Conservation (phyloP, 1,139 yeast species). For the Saccharomyces hybrid region DNA sequence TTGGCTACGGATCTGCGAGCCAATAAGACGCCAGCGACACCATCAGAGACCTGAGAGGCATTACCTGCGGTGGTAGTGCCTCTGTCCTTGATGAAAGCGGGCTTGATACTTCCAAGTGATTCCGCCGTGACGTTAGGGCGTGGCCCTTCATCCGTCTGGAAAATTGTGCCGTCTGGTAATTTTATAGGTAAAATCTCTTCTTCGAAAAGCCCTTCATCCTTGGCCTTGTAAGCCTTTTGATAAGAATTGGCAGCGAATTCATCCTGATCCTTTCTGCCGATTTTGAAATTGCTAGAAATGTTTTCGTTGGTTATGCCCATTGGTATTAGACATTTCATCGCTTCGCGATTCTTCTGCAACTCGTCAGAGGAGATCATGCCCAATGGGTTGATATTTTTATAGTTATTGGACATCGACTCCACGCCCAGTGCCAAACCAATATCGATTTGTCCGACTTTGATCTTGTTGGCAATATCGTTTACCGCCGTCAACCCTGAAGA, state of each 20-base stretch:
- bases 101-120: conserved; percentile 63
- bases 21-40: conserved; percentile 84
- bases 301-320: conserved; percentile 92
- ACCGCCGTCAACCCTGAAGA: conserved; percentile 90
- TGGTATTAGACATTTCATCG: conserved; percentile 65
- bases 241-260: conserved; percentile 80
- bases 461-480: conserved; percentile 83
- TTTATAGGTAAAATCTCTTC: conserved; percentile 77
- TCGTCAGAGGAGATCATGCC: conserved; percentile 51
- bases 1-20: conserved; percentile 84
- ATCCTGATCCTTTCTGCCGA: conserved; percentile 73
- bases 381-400: conserved; percentile 62
- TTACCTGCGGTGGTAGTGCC: conserved; percentile 94
- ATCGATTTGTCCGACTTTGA: conserved; percentile 77
- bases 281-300: conserved; percentile 53
- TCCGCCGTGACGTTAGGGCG: conserved; percentile 78
- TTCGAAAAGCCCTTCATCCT: conserved; percentile 59
- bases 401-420: conserved; percentile 83
- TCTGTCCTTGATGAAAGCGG: conserved; percentile 77
- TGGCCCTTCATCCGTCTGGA: conserved; percentile 84
- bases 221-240: conserved; percentile 72
- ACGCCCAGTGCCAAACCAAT: conserved; percentile 90
- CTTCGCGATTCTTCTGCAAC: conserved; percentile 40
- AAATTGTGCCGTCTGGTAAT: conserved; percentile 36
- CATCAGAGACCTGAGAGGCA: conserved; percentile 92